Base-by-base conservation (phyloP, 139 green algal species). In the Desmodesmus armatus region DNA sequence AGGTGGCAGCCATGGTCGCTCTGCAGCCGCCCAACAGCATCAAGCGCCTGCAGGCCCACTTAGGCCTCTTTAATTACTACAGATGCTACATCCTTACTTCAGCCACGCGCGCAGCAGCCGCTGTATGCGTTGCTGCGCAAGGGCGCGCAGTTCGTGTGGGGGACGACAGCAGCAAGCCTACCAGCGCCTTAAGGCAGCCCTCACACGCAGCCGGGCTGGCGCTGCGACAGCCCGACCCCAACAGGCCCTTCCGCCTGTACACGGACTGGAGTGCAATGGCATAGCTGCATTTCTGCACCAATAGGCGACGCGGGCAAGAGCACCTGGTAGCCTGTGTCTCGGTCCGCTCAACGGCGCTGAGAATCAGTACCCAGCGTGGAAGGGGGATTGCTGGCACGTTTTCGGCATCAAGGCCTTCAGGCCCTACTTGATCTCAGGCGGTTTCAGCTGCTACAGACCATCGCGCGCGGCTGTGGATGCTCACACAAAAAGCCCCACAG, bases 31-130 rank as follows among this genome's bases (percentile, higher is more conserved):
- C 89, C 37, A 78, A 23, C 9, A 85, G 75, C 80, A 43, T 87
- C 35, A 71, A 74, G 25, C 37, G 89, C 41, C 49, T 90, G 44
- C 81, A 76, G 13, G 53, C 31, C 72, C 58, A 85, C 6, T 29
- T 92, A 31, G 85, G 91, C 11, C 39, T 91, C 1, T 51, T 85
- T 25, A 79, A 73, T 21, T 92, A 90, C 39, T 91, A 89, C 49
- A 44, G 87, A 0, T 78, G 69, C 27, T 91, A 87, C 39, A 69
- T 89, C 0, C 78, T 69, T 1, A 35, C 73, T 21, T 89, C 63
- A 55, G 85, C 82, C 73, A 69, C 2, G 0, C 76, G 89, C 5
- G 60, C 47, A 2, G 11, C 27, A 51, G 19, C 87, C 87, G 11
- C 70, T 93, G 15, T 85, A 78, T 49, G 40, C 21, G 0, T 31